These are phyloP conservation scores for Psidium guajava DNA, from an alignment of 345 rosid species.

Conservation along the genomic window DNA sequence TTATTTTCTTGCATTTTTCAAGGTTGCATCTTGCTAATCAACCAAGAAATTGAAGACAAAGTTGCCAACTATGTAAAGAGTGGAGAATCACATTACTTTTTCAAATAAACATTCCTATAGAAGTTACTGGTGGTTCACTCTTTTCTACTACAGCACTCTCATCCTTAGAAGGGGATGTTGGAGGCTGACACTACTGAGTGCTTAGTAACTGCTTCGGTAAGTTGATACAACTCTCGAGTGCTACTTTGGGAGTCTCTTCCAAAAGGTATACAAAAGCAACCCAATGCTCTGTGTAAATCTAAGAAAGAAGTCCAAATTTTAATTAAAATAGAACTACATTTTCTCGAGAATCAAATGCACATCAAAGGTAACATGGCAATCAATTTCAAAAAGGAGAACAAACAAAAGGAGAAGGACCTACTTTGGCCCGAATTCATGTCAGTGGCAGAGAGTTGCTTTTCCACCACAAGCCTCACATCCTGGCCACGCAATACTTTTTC, in stretches of 20 bases:
- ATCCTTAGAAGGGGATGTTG: constrained; percentile 3
- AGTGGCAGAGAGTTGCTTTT: no score
- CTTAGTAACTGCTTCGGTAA: constrained; percentile 1
- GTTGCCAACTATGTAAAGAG: neutral
- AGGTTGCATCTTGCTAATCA: neutral
- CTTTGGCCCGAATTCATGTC: no score
- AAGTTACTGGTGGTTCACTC: neutral
- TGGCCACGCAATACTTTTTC: no score
- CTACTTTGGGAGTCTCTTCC: constrained; percentile 6
- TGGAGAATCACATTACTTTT: neutral
- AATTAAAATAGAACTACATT: neutral
- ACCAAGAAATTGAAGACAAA: neutral
- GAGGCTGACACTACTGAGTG: constrained; percentile 10
- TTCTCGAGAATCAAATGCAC: neutral
- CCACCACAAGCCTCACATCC: no score
- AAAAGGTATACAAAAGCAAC: constrained; percentile 77
- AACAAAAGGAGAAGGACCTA: neutral
- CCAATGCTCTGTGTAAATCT: constrained; percentile 91
- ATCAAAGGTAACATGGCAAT: neutral
- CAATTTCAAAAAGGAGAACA: neutral
- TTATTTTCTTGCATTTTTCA: neutral
- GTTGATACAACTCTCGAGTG: neutral
- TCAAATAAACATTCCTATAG: neutral
- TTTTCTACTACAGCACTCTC: neutral
- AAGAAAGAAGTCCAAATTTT: constrained; percentile 16